Evolutionary conservation across 805 yeast genomes (phyloP), one percentile per base, ranked within the genome.

Genomic region (Yamadazyma laniorum): DNA sequence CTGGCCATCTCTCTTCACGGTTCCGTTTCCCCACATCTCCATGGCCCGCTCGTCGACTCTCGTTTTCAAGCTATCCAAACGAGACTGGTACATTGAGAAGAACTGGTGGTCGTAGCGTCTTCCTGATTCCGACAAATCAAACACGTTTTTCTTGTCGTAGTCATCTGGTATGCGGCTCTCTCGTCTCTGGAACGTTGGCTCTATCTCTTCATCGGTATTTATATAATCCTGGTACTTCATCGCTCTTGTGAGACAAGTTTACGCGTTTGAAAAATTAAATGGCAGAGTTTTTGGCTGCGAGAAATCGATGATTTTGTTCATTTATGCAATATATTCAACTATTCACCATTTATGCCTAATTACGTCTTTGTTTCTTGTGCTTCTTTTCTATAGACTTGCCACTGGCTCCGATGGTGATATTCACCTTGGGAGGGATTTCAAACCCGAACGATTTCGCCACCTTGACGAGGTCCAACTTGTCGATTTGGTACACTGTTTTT

Each of bases 381-480:
- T 67, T 70, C 53, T 65, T 69, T 47, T 70, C 75, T 41, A 68
- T 55, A 8, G 82, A 70, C 61, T 82, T 79, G 9, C 90, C 91
- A 59, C 96, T 85, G 33, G 96, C 88, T 17, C 98, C 98, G 51
- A 93, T 89, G 28, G 95, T 82, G 47, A 93, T 89, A 58, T 93
- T 93, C 38, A 93, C 99, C 69, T 89, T 89, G 48, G 99, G 99
- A 34, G 99, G 98, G 18, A 87, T 82, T 26, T 82, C 80, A 67
- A 93, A 93, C 7, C 99, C 99, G 62, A 86, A 93, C 11, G 95
- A 84, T 61, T 83, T 86, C 39, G 97, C 99, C 21, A 93, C 97
- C 68, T 91, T 93, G 25, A 82, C 91, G 47, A 93, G 70, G 61
- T 93, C 99, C 44, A 93, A 74, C 66, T 90, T 88, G 65, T 93